Evolutionary conservation across 1,284 basidiomycete genomes (phyloP).

Genomic region (Trichosporon sp.): DNA sequence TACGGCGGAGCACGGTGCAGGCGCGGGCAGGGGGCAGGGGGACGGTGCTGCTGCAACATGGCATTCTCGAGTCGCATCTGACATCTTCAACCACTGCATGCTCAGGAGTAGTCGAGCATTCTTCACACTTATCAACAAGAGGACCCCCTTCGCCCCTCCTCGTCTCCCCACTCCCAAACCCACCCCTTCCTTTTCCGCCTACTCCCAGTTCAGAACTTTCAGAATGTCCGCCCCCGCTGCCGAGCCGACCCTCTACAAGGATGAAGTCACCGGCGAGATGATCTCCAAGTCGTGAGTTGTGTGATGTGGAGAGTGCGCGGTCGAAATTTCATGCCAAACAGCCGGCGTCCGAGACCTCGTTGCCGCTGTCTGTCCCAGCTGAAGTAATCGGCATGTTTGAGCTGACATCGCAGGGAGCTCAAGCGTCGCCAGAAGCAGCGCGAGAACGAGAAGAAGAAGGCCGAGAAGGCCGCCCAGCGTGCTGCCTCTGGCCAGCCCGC

Average conservation of each 20-base stretch:
- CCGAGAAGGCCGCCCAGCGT: conserved; percentile 74
- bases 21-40: not conserved
- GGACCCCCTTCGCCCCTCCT: conserved; percentile 3
- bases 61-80: not conserved
- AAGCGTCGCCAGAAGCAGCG: conserved; percentile 87
- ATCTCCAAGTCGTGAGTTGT: conserved; percentile 82
- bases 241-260: conserved; percentile 57
- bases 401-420: conserved; percentile 68
- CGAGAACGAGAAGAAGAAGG: conserved; percentile 81
- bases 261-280: conserved; percentile 89
- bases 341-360: too few species aligned
- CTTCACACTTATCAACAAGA: not conserved
- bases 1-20: not conserved
- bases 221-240: conserved; percentile 54
- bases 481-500: conserved; percentile 64
- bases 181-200: conserved; percentile 20
- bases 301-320: not conserved
- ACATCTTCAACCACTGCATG: conserved; percentile 1
- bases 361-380: not conserved
- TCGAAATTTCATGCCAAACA: too few species aligned
- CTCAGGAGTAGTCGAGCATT: not conserved
- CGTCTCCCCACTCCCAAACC: not conserved
- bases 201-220: conserved; percentile 29
- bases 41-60: not conserved
- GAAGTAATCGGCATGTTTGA: not conserved